Evolutionary conservation across 2,329 filamentous ascomycete genomes (phyloP), one percentile per base, ranked within the genome.

Genomic region (Malbranchea cinnamomea): DNA sequence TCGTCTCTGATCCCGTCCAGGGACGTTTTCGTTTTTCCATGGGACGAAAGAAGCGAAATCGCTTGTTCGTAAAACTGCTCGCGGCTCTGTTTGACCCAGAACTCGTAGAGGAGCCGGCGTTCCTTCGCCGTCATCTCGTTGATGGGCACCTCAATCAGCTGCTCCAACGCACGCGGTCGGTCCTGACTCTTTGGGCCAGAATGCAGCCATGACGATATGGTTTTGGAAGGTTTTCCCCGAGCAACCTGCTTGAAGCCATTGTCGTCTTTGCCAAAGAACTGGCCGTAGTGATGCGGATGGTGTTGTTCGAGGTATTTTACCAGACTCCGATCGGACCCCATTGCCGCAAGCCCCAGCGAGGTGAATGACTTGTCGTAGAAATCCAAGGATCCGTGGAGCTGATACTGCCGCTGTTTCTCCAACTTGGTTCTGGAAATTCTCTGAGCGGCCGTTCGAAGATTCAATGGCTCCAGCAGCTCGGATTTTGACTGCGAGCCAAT

Each of bases 401-500:
- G 32, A 6, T 24, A 30, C 2, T 41, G 34, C 5, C 41, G 41
- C 1, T 37, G 28, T 3, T 50, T 39, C 30, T 51, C 57, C 1
- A 53, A 15, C 0, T 41, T 39, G 0, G 34, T 33, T 36, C 15
- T 59, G 35, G 65, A 59, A 0, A 46, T 34, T n/a, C 46, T 57
- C 15, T 33, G 28, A 5, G 32, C 30, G 13, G 49, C 32, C 0
- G 39, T 34, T 0, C 59, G 52, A 4, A 78, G 56, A 32, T 69
- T 74, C n/a, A 65, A 44, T 0, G 44, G 42, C 6, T 63, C 42
- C 1, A 80, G 48, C 2, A 50, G 40, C 17, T 67, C 60, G 0
- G 68, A 72, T 34, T 71, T 69, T 2, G 63, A 71, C 10, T 61
- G 60, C 1, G 60, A 62, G 0, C 76, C 75, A 4, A 81, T 67